These are phyloP conservation scores for Alternaria ethzedia DNA, from an alignment of 2,329 filamentous ascomycete species.

Conservation along the genomic window DNA sequence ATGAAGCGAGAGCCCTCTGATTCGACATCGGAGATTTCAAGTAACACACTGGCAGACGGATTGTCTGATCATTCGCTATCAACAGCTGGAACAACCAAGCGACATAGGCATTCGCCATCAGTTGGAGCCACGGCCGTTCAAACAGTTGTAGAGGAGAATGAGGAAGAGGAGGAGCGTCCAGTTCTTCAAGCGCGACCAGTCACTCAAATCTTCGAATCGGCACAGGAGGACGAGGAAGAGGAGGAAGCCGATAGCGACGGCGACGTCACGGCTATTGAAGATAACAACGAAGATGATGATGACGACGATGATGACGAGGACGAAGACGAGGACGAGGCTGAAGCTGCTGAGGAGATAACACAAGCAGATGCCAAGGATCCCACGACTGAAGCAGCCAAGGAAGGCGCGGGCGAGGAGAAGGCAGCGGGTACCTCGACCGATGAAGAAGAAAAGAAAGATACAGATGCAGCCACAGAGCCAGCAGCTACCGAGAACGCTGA, in stretches of 20 bases:
- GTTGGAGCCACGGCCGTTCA: conserved; percentile 75
- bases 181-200: conserved; percentile 17
- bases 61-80: conserved; percentile 55
- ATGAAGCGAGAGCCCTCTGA: conserved; percentile 46
- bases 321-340: conserved; percentile 10
- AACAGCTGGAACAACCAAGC: conserved; percentile 74
- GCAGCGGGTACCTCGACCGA: conserved; percentile 15
- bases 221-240: conserved; percentile 11
- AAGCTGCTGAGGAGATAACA: conserved; percentile 28
- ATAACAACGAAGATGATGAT: conserved; percentile 22
- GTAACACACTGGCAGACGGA: conserved; percentile 30
- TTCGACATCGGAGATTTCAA: conserved; percentile 26
- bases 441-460: conserved; percentile 12
- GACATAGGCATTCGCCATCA: conserved; percentile 83
- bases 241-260: conserved; percentile 11
- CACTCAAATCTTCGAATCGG: conserved; percentile 25
- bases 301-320: conserved; percentile 21
- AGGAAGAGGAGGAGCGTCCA: conserved; percentile 65
- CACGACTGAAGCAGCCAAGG: conserved; percentile 25
- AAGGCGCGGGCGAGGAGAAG: conserved; percentile 23
- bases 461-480: conserved; percentile 10
- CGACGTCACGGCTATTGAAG: conserved; percentile 21
- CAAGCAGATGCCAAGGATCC: conserved; percentile 11
- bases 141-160: conserved; percentile 82
- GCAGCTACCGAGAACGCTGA: conserved; percentile 1